These are phyloP conservation scores for Lanmaoa pseudosensibilis DNA, from an alignment of 768 basidiomycete species.

Conservation along the genomic window DNA sequence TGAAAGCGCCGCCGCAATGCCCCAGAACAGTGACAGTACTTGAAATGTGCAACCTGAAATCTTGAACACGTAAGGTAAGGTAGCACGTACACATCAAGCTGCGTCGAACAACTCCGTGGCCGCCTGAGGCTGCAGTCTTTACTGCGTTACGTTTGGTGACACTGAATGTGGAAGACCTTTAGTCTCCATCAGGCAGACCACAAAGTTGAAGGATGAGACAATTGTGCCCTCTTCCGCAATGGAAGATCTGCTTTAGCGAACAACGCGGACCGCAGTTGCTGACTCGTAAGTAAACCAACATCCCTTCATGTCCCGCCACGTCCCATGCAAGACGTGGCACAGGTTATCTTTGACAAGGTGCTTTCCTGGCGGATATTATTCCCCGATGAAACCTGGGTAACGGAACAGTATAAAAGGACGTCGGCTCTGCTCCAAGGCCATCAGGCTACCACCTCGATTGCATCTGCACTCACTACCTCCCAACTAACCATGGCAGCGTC, in stretches of 20 bases:
- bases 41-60: background rate
- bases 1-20: background rate
- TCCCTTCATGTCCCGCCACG: background rate
- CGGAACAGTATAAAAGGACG: conserved; percentile 7
- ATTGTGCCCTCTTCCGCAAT: background rate
- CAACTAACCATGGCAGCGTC: background rate
- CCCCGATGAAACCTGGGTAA: background rate
- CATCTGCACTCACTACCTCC: background rate
- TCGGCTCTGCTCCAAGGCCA: background rate
- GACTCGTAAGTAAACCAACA: background rate
- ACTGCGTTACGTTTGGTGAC: background rate
- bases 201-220: background rate
- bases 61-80: background rate
- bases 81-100: background rate
- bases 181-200: background rate
- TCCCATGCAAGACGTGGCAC: background rate
- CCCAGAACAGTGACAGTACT: too few species aligned
- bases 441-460: conserved; percentile 1
- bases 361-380: background rate
- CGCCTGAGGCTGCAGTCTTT: too few species aligned
- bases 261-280: background rate
- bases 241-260: background rate
- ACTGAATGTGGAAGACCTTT: background rate
- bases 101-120: background rate
- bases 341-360: background rate